Evolutionary conservation across 805 yeast genomes (phyloP).

Genomic region (Jamesozyma hellenica): DNA sequence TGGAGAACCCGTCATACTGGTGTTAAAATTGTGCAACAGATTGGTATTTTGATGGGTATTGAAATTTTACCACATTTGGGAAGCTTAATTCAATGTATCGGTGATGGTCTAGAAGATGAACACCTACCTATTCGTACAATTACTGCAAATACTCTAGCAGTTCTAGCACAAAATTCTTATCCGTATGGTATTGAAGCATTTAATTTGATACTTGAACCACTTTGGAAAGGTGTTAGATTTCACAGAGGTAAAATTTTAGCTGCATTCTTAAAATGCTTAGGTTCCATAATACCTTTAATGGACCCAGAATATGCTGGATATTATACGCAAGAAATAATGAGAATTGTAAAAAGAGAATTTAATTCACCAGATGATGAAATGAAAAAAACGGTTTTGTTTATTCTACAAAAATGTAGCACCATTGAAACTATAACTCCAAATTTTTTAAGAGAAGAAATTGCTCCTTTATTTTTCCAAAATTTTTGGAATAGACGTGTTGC

Average conservation of each 20-base stretch:
- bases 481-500: constrained; percentile 85
- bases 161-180: constrained; percentile 67
- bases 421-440: constrained; percentile 46
- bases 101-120: constrained; percentile 53
- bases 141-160: constrained; percentile 62
- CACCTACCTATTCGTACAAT: constrained; percentile 55
- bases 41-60: constrained; percentile 57
- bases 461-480: constrained; percentile 51
- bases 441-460: constrained; percentile 41
- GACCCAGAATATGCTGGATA: constrained; percentile 69
- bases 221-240: constrained; percentile 69
- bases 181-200: constrained; percentile 91
- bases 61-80: constrained; percentile 66
- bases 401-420: constrained; percentile 55
- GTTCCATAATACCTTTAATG: constrained; percentile 78
- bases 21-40: constrained; percentile 61
- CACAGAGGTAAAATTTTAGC: constrained; percentile 75
- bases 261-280: constrained; percentile 66
- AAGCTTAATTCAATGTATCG: constrained; percentile 52
- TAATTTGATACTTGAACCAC: constrained; percentile 58
- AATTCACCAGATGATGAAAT: constrained; percentile 79
- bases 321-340: constrained; percentile 66
- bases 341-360: constrained; percentile 60
- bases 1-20: constrained; percentile 86
- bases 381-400: constrained; percentile 60